Evolutionary conservation across 331 rosid genomes (phyloP).

Genomic region (Malus hybrid): DNA sequence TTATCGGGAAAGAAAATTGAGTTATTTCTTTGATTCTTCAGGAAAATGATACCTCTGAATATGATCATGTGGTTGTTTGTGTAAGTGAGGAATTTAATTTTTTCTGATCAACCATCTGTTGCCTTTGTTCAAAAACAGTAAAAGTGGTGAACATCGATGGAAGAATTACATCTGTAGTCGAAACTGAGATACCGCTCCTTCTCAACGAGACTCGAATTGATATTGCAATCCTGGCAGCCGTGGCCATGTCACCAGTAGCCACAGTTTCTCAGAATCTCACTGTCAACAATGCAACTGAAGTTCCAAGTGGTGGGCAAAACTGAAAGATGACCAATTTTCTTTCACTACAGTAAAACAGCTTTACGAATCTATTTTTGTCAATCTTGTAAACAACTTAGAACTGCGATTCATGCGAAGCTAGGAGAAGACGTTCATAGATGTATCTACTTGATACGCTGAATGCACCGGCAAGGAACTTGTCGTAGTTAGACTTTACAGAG

Average conservation of each 20-base stretch:
- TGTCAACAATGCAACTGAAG: neutral
- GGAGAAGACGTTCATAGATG: neutral
- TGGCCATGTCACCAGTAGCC: slow-evolving; percentile 24
- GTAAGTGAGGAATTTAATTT: too few relatives aligned
- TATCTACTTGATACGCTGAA: neutral
- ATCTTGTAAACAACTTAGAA: neutral
- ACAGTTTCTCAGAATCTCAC: slow-evolving; percentile 28
- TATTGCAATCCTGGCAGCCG: slow-evolving; percentile 33
- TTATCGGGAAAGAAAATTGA: too few relatives aligned
- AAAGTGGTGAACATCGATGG: slow-evolving; percentile 29
- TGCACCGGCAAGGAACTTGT: neutral
- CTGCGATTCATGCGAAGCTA: neutral
- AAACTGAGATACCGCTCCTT: slow-evolving; percentile 6
- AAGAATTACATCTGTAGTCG: slow-evolving; percentile 21
- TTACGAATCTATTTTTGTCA: neutral
- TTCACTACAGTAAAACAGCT: neutral
- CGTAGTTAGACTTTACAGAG: neutral
- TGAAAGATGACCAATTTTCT: neutral
- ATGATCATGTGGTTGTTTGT: too few relatives aligned
- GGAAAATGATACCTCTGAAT: too few relatives aligned
- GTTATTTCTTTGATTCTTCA: too few relatives aligned
- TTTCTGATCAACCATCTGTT: neutral
- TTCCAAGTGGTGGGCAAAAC: neutral
- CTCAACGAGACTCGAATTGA: slow-evolving; percentile 23
- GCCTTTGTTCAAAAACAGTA: slow-evolving; percentile 25